These are phyloP conservation scores for Trichoderma sp. DNA, from an alignment of 2,329 filamentous ascomycete genomes.

Conservation along the genomic window DNA sequence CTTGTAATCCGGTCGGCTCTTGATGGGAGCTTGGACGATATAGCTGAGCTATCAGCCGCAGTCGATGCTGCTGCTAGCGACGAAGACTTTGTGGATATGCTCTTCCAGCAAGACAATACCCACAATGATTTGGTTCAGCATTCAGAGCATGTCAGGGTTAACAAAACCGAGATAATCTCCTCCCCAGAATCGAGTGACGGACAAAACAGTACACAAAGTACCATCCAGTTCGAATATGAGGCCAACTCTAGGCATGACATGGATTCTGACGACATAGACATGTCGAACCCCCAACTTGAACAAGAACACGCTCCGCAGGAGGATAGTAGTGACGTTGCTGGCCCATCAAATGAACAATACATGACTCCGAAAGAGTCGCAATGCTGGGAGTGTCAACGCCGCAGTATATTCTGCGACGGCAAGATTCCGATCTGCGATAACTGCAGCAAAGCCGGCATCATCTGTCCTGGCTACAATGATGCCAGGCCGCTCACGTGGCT, in stretches of 20 bases:
- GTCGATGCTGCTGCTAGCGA: too few relatives aligned
- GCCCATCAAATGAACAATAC: too few relatives aligned
- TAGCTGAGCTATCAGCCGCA: background rate
- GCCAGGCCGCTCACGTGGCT: constrained; percentile 40
- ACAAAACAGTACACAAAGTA: too few relatives aligned
- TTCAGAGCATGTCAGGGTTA: background rate
- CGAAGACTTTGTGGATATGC: background rate
- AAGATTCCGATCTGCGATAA: constrained; percentile 37
- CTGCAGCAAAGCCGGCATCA: constrained; percentile 33
- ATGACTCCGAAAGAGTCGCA: constrained; percentile 24
- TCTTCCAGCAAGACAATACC: background rate
- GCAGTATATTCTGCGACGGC: constrained; percentile 40
- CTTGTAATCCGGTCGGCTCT: background rate
- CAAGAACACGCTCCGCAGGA: too few relatives aligned
- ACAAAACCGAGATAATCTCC: background rate
- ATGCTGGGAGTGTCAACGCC: constrained; percentile 45
- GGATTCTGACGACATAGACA: too few relatives aligned
- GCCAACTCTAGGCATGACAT: too few relatives aligned
- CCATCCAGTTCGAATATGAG: too few relatives aligned
- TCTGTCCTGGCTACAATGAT: constrained; percentile 42
- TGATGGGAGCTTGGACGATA: background rate
- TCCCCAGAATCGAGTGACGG: too few relatives aligned
- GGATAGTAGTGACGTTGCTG: too few relatives aligned
- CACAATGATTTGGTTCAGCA: background rate
- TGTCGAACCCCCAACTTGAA: too few relatives aligned